Evolutionary conservation across 2,329 filamentous ascomycete species (phyloP).

Genomic region (Ophidiomyces ophidiicola): DNA sequence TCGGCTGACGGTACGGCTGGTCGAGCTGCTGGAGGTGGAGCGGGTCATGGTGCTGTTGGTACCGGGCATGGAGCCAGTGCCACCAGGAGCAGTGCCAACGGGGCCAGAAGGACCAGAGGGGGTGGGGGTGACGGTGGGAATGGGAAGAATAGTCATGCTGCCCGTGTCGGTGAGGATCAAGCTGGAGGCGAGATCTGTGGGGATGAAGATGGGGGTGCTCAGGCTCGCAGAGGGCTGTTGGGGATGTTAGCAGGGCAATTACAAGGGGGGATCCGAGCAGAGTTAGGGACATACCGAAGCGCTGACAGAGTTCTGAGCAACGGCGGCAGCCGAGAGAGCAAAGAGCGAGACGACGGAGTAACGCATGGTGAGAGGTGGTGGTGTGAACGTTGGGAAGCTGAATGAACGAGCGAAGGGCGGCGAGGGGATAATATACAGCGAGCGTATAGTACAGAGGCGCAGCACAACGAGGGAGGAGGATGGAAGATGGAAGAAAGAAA

Average conservation of each 20-base stretch:
- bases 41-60: constrained; percentile 11
- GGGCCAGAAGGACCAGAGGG: constrained; percentile 4
- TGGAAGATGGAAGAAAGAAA: neutral
- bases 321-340: constrained; percentile 15
- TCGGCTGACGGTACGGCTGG: constrained; percentile 12
- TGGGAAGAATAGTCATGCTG: constrained; percentile 10
- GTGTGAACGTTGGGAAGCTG: constrained; percentile 1
- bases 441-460: neutral
- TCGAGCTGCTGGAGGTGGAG: constrained; percentile 1
- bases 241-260: constrained; percentile 14
- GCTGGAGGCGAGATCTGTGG: constrained; percentile 17
- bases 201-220: constrained; percentile 19
- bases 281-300: constrained; percentile 9
- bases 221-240: constrained; percentile 10
- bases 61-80: constrained; percentile 5
- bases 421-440: neutral
- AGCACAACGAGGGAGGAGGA: neutral
- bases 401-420: neutral
- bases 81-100: constrained; percentile 4
- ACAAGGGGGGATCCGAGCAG: too few species aligned
- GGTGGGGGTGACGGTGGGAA: constrained; percentile 5
- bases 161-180: constrained; percentile 11
- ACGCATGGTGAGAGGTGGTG: constrained; percentile 15
- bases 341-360: constrained; percentile 15
- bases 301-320: constrained; percentile 4